These are phyloP conservation scores for Erodium moschatum DNA, from an alignment of 441 rosid genomes.

Conservation along the genomic window DNA sequence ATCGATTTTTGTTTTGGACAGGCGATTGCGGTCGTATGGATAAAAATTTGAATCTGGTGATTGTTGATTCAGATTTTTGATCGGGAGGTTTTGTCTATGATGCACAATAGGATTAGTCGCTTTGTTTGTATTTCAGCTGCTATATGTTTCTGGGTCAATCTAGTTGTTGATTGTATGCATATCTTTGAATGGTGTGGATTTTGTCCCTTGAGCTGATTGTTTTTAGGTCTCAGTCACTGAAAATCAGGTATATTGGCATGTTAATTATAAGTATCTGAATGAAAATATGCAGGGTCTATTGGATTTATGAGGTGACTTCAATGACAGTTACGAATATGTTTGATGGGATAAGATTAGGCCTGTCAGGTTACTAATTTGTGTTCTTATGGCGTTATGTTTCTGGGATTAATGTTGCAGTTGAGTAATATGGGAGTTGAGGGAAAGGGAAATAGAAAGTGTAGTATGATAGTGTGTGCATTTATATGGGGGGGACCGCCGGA, in stretches of 20 bases:
- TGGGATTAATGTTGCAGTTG: neutral
- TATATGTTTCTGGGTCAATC: neutral
- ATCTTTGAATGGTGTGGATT: neutral
- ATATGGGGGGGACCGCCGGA: neutral
- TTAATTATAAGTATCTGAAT: neutral
- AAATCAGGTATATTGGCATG: neutral
- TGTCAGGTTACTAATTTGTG: neutral
- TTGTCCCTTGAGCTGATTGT: neutral
- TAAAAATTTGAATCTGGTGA: neutral
- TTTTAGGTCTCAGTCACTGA: neutral
- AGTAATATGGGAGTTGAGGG: neutral
- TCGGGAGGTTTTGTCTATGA: neutral
- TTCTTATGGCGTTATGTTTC: neutral
- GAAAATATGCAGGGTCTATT: neutral
- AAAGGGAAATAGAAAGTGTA: neutral
- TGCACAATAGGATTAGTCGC: neutral
- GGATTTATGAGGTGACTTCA: neutral
- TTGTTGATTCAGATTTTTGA: neutral
- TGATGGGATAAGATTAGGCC: neutral
- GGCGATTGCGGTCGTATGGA: neutral
- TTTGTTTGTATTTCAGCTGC: neutral
- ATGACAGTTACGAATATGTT: neutral
- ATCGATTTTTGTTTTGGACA: neutral
- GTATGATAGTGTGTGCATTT: neutral
- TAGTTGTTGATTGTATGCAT: neutral